These are phyloP conservation scores for Gleditsia sinensis DNA, from an alignment of 306 rosid species.

Conservation along the genomic window DNA sequence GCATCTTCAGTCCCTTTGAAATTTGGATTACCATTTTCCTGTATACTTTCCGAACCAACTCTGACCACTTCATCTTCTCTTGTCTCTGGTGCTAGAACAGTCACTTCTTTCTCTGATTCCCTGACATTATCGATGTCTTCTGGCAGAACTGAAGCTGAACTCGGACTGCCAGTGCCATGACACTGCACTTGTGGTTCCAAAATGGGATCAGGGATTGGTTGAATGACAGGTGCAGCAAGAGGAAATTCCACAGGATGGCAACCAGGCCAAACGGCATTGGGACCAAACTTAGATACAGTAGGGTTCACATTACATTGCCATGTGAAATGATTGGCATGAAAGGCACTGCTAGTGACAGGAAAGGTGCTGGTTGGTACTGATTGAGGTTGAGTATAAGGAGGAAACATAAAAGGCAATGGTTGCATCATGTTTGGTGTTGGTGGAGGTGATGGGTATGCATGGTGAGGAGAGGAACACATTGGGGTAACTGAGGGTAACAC, in stretches of 20 bases:
- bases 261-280: constrained; percentile 73
- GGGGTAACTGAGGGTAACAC: constrained; percentile 62
- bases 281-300: constrained; percentile 63
- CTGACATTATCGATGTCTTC: constrained; percentile 53
- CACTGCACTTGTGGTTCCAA: constrained; percentile 50
- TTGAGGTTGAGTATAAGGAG: constrained; percentile 83
- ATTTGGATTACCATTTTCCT: constrained; percentile 60
- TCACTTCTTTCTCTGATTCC: constrained; percentile 55
- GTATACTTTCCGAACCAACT: constrained; percentile 47
- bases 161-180: constrained; percentile 51
- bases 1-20: constrained; percentile 47
- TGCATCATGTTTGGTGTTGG: constrained; percentile 92
- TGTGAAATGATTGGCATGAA: constrained; percentile 78
- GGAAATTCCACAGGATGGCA: constrained; percentile 83
- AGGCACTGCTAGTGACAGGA: constrained; percentile 68
- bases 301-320: constrained; percentile 84
- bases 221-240: constrained; percentile 67
- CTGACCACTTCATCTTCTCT: constrained; percentile 48
- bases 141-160: constrained; percentile 47
- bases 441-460: constrained; percentile 88
- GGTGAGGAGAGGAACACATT: constrained; percentile 91
- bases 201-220: constrained; percentile 54
- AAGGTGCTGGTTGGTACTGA: constrained; percentile 69
- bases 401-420: constrained; percentile 79
- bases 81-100: constrained; percentile 41